Evolutionary conservation across 345 rosid genomes (phyloP).

Genomic region (Populus pruinosa): DNA sequence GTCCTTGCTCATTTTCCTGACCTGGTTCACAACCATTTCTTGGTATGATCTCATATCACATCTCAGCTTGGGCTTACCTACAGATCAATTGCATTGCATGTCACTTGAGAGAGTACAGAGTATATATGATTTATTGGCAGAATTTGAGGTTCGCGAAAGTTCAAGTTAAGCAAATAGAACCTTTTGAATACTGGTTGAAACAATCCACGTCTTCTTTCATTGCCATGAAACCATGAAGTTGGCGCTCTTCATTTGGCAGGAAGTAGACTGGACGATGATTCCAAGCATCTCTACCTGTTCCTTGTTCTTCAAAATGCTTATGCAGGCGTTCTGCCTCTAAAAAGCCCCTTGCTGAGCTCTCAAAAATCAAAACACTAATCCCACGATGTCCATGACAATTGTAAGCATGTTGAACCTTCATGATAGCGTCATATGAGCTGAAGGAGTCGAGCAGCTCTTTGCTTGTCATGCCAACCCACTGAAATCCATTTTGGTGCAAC

Average conservation of each 20-base stretch:
- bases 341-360: slow-evolving; percentile 66
- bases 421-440: slow-evolving; percentile 44
- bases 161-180: slow-evolving; percentile 19
- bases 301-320: slow-evolving; percentile 54
- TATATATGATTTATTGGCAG: background rate
- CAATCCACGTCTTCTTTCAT: slow-evolving; percentile 53
- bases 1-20: slow-evolving; percentile 59
- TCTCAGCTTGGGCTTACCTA: slow-evolving; percentile 58
- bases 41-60: slow-evolving; percentile 68
- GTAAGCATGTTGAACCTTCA: slow-evolving; percentile 69
- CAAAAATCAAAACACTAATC: slow-evolving; percentile 69
- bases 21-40: slow-evolving; percentile 60
- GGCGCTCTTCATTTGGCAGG: slow-evolving; percentile 56
- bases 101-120: background rate
- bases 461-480: slow-evolving; percentile 84
- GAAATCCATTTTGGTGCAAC: slow-evolving; percentile 14
- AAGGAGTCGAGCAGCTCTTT: slow-evolving; percentile 71
- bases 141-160: background rate
- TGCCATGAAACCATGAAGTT: slow-evolving; percentile 73
- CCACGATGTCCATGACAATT: slow-evolving; percentile 82
- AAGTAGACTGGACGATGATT: slow-evolving; percentile 20
- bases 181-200: slow-evolving; percentile 62
- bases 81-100: slow-evolving; percentile 5
- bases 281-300: slow-evolving; percentile 71
- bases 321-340: slow-evolving; percentile 71